Evolutionary conservation across 345 rosid species (phyloP), one percentile per base, ranked within the genome.

Genomic region (Anastatica hierochuntica): DNA sequence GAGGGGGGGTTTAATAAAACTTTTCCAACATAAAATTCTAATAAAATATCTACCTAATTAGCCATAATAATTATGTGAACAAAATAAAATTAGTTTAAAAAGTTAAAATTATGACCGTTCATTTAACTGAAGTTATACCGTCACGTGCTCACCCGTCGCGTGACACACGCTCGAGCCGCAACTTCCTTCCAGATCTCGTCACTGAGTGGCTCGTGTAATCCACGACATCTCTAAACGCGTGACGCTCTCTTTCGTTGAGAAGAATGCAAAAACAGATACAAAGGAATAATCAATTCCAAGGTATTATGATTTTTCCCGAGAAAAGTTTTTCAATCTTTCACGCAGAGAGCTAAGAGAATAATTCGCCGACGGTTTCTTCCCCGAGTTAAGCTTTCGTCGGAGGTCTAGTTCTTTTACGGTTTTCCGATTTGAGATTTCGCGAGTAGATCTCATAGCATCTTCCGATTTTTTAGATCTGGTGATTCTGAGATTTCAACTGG

Each of bases 391-490:
- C 39, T 64, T 35, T 35, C 20, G 5, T 49, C 58, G 53, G 58
- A 62, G 1, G 53, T 41, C 58, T 57, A 65, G n/a, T 52, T 26
- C 51, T 40, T 10, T 10, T 5, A n/a, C n/a, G n/a, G n/a, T n/a
- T n/a, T n/a, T n/a, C n/a, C n/a, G n/a, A n/a, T n/a, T n/a, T n/a
- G n/a, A 0, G 24, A 12, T 16, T 14, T 51, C 33, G 42, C n/a
- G 48, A 49, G 2, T 5, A 14, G 63, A 63, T 53, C 67, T 49
- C 38, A 46, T 14, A 42, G 38, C 29, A 31, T 9, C 20, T 23
- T 42, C 2, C 15, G 34, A n/a, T n/a, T n/a, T 24, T 38, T 44
- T 10, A 65, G 70, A 65, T 65, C 64, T 65, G 47, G 35, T 45
- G 50, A 42, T 49, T 53, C 53, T 62, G 53, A 44, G 53, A 44